Evolutionary conservation across 345 rosid species (phyloP).

Genomic region (Eucalyptus erythrocorys): DNA sequence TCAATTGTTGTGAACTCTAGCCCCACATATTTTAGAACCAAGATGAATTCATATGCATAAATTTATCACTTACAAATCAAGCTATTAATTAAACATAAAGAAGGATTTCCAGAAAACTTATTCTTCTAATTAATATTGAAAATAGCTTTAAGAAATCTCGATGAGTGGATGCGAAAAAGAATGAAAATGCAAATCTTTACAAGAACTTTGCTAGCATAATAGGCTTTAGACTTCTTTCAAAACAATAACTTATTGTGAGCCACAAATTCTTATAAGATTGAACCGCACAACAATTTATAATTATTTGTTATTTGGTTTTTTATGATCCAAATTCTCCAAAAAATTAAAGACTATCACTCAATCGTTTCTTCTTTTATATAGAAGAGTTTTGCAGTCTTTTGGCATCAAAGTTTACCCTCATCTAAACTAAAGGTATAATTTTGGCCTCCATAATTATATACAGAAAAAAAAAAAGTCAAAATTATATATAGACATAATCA

Average conservation of each 20-base stretch:
- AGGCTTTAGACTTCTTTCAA: rapidly evolving
- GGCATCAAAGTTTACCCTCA: rapidly evolving
- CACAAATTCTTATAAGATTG: rapidly evolving
- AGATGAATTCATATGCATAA: background rate
- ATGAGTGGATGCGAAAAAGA: too few relatives aligned
- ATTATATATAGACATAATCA: background rate
- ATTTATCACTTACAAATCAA: too few relatives aligned
- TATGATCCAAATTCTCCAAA: too few relatives aligned
- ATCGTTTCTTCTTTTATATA: rapidly evolving
- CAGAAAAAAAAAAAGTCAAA: too few relatives aligned
- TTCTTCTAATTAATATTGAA: background rate
- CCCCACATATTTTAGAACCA: background rate
- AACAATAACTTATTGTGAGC: rapidly evolving
- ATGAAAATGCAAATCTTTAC: rapidly evolving
- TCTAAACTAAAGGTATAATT: background rate
- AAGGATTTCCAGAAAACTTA: rapidly evolving
- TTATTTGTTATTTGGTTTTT: rapidly evolving
- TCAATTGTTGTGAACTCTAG: background rate
- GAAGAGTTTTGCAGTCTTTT: too few relatives aligned
- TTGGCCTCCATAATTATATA: background rate
- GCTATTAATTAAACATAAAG: too few relatives aligned
- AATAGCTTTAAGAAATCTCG: background rate
- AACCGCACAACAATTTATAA: rapidly evolving
- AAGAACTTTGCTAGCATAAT: background rate
- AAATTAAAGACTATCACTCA: rapidly evolving